Conservation (phyloP, 1,284 basidiomycete genomes). For the Malassezia dermatis region DNA sequence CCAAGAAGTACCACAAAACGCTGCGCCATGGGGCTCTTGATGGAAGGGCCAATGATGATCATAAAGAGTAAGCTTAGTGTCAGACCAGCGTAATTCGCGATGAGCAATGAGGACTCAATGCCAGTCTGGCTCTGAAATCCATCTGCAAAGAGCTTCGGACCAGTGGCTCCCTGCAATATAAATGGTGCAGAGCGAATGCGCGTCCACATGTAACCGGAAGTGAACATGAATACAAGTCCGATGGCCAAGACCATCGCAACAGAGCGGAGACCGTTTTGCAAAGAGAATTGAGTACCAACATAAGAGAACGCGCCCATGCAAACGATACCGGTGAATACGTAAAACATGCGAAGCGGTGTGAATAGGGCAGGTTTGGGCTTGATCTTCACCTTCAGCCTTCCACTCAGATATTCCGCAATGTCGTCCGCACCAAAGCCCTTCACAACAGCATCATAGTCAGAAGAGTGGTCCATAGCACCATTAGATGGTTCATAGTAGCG, state of each 20-base stretch:
- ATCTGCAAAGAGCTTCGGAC: constrained; percentile 60
- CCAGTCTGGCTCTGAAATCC: constrained; percentile 86
- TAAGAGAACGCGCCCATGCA: constrained; percentile 6
- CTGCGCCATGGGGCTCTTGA: constrained; percentile 1
- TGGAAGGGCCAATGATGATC: constrained; percentile 1
- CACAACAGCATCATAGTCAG: constrained; percentile 4
- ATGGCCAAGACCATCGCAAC: constrained; percentile 28
- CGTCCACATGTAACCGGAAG: constrained; percentile 74
- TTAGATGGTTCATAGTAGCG: background rate
- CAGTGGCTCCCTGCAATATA: constrained; percentile 51
- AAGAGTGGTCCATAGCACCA: background rate
- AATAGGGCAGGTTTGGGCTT: constrained; percentile 16
- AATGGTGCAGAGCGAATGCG: constrained; percentile 76
- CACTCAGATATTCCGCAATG: constrained; percentile 2
- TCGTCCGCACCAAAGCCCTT: constrained; percentile 8
- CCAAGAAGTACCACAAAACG: constrained; percentile 3
- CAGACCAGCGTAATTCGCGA: constrained; percentile 55
- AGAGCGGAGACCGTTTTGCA: constrained; percentile 17
- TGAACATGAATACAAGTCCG: constrained; percentile 40
- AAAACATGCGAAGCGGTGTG: constrained; percentile 10
- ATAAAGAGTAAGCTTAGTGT: constrained; percentile 1
- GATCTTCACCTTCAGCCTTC: constrained; percentile 21
- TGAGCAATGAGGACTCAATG: constrained; percentile 80
- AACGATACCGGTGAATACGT: constrained; percentile 13
- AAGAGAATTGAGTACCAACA: constrained; percentile 18